Evolutionary conservation across 495 filamentous ascomycete species (phyloP), one percentile per base, ranked within the genome.

Genomic region (Neurospora sp.): DNA sequence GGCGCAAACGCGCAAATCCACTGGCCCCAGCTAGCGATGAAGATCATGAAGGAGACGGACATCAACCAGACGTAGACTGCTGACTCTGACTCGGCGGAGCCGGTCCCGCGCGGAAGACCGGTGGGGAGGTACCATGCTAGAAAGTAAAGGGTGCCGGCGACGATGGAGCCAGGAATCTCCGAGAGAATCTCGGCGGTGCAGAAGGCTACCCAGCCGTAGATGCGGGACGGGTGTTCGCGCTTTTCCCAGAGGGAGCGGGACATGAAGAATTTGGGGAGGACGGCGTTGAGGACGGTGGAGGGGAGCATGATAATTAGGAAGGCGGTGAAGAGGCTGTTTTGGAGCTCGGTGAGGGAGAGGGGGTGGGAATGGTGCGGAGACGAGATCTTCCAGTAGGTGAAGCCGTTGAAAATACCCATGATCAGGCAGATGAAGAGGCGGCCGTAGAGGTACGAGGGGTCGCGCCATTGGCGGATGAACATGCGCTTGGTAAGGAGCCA

Each of bases 41-140:
- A 95, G 39, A 95, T 82, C 86, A 90, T 93, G 83, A 95, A 94
- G 0, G 96, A 86, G 76, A 96, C 82, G 1, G 88, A 89, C 90
- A 97, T 93, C 22, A 97, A 82, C 85, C 92, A 97, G 61, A 92
- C 90, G 78, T 96, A 96, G 59, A 94, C 93, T 0, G 93, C 88
- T 0, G 85, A 86, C 3, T 86, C 83, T 9, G 87, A 85, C 72
- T 91, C 88, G 0, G 82, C 84, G 2, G 6, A 27, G 10, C 20
- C 48, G 12, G 53, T 16, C 0, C 53, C 53, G 14, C 27, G 53
- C 0, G 92, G 90, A 12, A 96, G 81, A 0, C 94, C 93, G 0
- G 89, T 87, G 4, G 93, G 88, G 75, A 86, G 94, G 82, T 96
- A 97, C 93, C 93, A 96, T 0, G 92, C 81, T 3, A 89, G 72